phyloP scores from a whole-genome alignment of 345 rosid genomes.

The Camelina sativa region DNA sequence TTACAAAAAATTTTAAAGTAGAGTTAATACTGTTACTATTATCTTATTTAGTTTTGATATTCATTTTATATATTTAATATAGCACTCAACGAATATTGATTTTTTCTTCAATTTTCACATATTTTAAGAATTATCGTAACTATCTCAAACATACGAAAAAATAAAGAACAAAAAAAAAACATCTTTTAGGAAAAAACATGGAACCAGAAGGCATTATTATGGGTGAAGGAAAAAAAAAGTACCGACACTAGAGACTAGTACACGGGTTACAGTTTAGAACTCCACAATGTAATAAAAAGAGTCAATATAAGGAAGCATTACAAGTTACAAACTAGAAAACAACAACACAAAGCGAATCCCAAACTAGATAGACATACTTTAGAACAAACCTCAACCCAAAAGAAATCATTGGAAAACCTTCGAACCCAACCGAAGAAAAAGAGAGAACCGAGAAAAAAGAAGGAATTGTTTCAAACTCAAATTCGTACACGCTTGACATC shows the following conservation, averaged over 20 bases:
- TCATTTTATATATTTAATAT: too few relatives aligned
- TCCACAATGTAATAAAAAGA: background rate
- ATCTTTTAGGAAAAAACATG: background rate
- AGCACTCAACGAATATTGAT: too few relatives aligned
- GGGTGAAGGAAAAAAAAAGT: background rate
- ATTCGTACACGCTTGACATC: conserved; percentile 69
- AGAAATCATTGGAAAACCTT: conserved; percentile 10
- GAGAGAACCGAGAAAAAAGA: background rate
- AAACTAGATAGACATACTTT: conserved; percentile 18
- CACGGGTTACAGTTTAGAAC: background rate
- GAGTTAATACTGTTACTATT: too few relatives aligned
- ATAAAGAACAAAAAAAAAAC: background rate
- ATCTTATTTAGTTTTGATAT: background rate
- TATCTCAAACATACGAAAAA: background rate
- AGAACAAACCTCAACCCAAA: conserved; percentile 14
- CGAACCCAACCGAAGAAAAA: background rate
- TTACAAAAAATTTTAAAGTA: too few relatives aligned
- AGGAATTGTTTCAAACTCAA: conserved; percentile 36
- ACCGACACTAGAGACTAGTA: background rate
- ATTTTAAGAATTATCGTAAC: too few relatives aligned
- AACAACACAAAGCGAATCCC: conserved; percentile 3
- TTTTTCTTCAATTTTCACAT: too few relatives aligned
- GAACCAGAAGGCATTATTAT: conserved; percentile 11
- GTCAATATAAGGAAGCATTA: conserved; percentile 8
- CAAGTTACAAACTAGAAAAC: conserved; percentile 12